phyloP scores from a whole-genome alignment of 192 early-diverging fungal species.

The Gamsiella multidivaricata region DNA sequence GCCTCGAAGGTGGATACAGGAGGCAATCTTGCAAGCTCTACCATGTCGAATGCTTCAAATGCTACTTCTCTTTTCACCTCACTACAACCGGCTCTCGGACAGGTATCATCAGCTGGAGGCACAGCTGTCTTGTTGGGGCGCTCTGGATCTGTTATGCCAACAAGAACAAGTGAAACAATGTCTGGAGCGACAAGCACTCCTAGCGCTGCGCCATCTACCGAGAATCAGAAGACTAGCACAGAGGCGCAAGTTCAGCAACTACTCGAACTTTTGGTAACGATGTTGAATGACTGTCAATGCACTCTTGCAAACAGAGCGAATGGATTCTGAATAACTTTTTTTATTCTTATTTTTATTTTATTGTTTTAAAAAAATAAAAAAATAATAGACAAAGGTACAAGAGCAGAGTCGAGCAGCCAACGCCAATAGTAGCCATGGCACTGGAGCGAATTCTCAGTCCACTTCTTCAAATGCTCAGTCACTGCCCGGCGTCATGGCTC shows the following conservation, averaged over 20 bases:
- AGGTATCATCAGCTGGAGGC: too few species aligned
- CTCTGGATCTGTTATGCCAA: too few species aligned
- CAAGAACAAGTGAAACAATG: too few species aligned
- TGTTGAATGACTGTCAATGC: not conserved
- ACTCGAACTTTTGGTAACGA: slow-evolving; percentile 35
- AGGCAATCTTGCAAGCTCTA: too few species aligned
- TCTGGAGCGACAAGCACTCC: not conserved
- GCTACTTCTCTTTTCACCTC: too few species aligned
- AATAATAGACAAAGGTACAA: slow-evolving; percentile 30
- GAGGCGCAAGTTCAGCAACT: slow-evolving; percentile 41
- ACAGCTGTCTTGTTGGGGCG: too few species aligned
- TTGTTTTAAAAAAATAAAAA: too few species aligned
- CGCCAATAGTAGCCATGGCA: not conserved
- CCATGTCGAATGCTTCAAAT: too few species aligned
- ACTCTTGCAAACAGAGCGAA: not conserved
- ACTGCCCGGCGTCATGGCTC: slow-evolving; percentile 8
- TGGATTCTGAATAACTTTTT: not conserved
- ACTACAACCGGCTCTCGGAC: too few species aligned
- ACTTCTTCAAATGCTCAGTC: too few species aligned
- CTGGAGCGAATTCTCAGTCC: not conserved
- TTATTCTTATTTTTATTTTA: not conserved
- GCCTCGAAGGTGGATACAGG: too few species aligned
- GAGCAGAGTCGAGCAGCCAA: slow-evolving; percentile 25
- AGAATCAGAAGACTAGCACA: slow-evolving; percentile 5
- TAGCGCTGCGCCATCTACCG: not conserved